These are phyloP conservation scores for Cicer cuneatum DNA, from an alignment of 306 rosid genomes.

Conservation along the genomic window DNA sequence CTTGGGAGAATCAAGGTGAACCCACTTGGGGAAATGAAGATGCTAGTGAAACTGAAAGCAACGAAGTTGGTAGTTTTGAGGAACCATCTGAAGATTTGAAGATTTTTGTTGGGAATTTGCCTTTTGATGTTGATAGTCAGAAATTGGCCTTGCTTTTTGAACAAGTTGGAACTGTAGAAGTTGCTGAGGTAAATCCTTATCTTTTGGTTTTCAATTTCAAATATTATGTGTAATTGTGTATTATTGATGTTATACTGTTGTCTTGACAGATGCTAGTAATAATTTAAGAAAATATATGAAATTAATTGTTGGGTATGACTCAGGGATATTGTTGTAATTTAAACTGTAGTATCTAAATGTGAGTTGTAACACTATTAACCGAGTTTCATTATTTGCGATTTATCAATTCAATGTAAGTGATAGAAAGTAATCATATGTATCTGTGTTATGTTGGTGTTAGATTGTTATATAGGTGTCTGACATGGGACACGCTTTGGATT, in stretches of 20 bases:
- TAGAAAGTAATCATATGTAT: no score
- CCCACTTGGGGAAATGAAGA: constrained; percentile 57
- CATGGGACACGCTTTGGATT: no score
- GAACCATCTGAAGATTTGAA: constrained; percentile 81
- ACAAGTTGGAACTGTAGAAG: constrained; percentile 75
- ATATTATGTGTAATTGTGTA: not conserved
- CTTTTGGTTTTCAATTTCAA: not conserved
- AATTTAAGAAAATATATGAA: no score
- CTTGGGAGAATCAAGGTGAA: constrained; percentile 56
- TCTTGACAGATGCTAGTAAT: no score
- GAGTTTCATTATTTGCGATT: no score
- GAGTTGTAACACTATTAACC: no score
- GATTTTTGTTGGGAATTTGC: constrained; percentile 85
- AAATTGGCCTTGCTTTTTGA: constrained; percentile 75
- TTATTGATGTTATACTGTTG: not conserved
- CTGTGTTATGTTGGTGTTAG: no score
- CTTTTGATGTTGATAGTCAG: constrained; percentile 79
- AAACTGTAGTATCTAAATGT: no score
- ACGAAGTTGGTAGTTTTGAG: constrained; percentile 47
- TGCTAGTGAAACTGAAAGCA: constrained; percentile 41
- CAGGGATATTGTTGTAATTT: no score
- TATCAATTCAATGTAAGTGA: no score
- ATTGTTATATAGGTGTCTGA: no score
- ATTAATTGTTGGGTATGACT: no score
- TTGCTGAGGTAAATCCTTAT: constrained; percentile 72